These are phyloP conservation scores for Sclerotinia trifoliorum DNA, from an alignment of 2,329 filamentous ascomycete species.

Conservation along the genomic window DNA sequence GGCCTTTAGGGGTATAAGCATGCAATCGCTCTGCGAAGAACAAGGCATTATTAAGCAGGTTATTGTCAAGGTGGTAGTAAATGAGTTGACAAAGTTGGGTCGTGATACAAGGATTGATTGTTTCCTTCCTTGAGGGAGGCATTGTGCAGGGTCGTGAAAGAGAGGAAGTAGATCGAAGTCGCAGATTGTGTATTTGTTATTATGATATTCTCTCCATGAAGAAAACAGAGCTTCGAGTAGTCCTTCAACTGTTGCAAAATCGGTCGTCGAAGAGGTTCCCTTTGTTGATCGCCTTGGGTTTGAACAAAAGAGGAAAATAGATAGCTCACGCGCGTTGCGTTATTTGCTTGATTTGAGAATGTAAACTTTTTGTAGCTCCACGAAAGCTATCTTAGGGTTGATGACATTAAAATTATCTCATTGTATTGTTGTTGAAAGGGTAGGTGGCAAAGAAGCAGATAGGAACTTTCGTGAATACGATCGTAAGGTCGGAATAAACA, in stretches of 20 bases:
- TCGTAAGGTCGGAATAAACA: constrained; percentile 13
- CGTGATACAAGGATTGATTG: constrained; percentile 34
- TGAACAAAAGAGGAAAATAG: neutral
- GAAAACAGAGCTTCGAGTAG: constrained; percentile 21
- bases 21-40: constrained; percentile 88
- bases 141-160: constrained; percentile 31
- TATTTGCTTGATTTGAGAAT: constrained; percentile 21
- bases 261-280: neutral
- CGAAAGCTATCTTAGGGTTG: constrained; percentile 5
- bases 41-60: constrained; percentile 82
- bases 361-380: constrained; percentile 16
- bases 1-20: constrained; percentile 77
- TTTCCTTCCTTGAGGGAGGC: constrained; percentile 30
- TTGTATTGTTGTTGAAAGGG: constrained; percentile 6
- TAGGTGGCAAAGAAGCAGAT: constrained; percentile 13
- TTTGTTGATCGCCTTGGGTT: neutral
- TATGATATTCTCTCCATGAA: constrained; percentile 38
- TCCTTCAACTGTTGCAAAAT: neutral
- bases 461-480: neutral
- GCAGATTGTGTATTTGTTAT: constrained; percentile 29
- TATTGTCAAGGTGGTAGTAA: constrained; percentile 80
- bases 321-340: constrained; percentile 19
- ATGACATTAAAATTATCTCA: constrained; percentile 18
- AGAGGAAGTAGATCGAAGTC: constrained; percentile 26
- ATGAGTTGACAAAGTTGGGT: constrained; percentile 55